These are phyloP conservation scores for Colletotrichum sublineola DNA, from an alignment of 2,329 filamentous ascomycete species.

Conservation along the genomic window DNA sequence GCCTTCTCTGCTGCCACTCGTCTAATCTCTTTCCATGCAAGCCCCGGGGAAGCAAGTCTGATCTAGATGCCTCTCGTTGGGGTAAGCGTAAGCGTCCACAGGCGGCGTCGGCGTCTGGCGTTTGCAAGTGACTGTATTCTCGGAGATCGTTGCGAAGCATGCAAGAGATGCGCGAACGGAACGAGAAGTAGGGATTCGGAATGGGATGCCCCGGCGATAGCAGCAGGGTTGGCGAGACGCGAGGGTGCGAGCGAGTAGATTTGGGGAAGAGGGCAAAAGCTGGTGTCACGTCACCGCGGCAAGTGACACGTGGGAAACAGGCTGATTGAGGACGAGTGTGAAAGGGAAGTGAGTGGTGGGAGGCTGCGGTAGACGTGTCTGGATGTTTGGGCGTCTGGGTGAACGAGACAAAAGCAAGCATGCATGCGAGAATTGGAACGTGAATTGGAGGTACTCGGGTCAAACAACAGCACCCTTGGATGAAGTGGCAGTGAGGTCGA, in stretches of 20 bases:
- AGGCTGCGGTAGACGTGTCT: slow-evolving; percentile 33
- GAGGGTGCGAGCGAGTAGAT: slow-evolving; percentile 16
- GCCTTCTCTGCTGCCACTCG: slow-evolving; percentile 20
- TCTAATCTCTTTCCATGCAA: slow-evolving; percentile 27
- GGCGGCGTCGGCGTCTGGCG: slow-evolving; percentile 8
- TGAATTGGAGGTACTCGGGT: slow-evolving; percentile 34
- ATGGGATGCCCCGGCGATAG: slow-evolving; percentile 30
- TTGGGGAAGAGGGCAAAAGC: slow-evolving; percentile 21
- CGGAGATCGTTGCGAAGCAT: slow-evolving; percentile 27
- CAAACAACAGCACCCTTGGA: slow-evolving; percentile 38
- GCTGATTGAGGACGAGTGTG: slow-evolving; percentile 31
- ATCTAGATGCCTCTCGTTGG: slow-evolving; percentile 13
- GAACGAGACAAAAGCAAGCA: slow-evolving; percentile 36
- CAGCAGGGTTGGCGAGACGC: slow-evolving; percentile 15
- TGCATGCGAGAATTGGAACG: slow-evolving; percentile 31
- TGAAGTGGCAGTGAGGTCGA: slow-evolving; percentile 44
- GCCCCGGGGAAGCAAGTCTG: slow-evolving; percentile 23
- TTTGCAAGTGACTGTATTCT: slow-evolving; percentile 17
- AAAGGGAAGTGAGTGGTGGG: slow-evolving; percentile 25
- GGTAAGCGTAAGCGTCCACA: slow-evolving; percentile 9
- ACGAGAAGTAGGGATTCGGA: slow-evolving; percentile 34
- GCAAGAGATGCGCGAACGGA: slow-evolving; percentile 26
- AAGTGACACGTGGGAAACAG: slow-evolving; percentile 36
- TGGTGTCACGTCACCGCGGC: slow-evolving; percentile 30
- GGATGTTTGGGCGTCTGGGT: slow-evolving; percentile 37